Percentiles rank a stretch among this genome's conserved stretches.
These are phyloP conservation scores for Flaveria ramosissima DNA, from an alignment of 129 eudicot species.

Conservation along the genomic window DNA sequence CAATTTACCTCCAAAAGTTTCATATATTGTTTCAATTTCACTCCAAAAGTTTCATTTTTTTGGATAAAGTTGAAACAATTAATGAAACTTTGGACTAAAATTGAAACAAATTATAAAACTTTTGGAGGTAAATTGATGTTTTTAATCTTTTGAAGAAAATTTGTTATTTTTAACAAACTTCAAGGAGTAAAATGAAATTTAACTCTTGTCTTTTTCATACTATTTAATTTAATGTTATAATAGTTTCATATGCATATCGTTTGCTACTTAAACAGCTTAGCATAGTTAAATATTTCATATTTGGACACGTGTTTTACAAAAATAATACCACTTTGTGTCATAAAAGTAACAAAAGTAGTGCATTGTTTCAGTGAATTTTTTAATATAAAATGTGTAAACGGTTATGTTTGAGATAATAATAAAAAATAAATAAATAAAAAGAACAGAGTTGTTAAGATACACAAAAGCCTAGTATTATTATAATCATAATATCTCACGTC, in stretches of 20 bases:
- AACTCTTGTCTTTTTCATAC: no score
- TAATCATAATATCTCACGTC: neutral
- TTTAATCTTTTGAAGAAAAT: no score
- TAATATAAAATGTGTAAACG: neutral
- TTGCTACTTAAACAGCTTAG: neutral
- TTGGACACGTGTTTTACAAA: neutral
- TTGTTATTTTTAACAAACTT: no score
- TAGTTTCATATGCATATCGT: neutral
- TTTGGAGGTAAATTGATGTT: no score
- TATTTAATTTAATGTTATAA: neutral
- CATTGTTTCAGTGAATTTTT: neutral
- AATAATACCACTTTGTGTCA: conserved; percentile 9
- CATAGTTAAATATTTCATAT: conserved; percentile 3
- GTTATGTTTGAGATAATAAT: neutral
- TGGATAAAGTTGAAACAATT: no score
- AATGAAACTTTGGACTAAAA: no score
- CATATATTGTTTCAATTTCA: no score
- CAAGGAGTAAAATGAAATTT: no score
- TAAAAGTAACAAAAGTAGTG: conserved; percentile 5
- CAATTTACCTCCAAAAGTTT: no score
- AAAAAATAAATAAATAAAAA: neutral
- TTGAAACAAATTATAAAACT: no score
- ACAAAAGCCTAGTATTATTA: neutral
- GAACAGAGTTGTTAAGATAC: neutral
- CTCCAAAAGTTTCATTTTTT: no score